Base-by-base conservation (phyloP, 2,329 filamentous ascomycete species). In the Botrytis fragariae region DNA sequence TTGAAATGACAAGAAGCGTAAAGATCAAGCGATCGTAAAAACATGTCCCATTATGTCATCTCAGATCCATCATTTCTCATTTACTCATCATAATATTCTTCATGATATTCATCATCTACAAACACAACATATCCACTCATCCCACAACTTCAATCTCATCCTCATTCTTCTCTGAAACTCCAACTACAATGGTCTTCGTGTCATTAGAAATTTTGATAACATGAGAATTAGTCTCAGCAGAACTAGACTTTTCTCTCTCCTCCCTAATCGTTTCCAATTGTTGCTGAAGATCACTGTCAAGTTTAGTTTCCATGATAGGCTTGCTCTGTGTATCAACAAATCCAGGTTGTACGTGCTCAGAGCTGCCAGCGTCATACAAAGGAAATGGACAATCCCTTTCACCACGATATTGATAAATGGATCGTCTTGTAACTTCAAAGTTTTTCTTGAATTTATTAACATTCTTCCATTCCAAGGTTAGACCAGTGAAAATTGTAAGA, bases 401-500 rank as follows among this genome's bases (percentile, higher is more conserved):
- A 45, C 62, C 42, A 20, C 25, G 32, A 8, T 69, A 74, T n/a
- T 51, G 44, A 65, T 14, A 48, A 9, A 44, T 20, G 3, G 29
- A 48, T 25, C 16, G 29, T 48, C 22, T 67, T 51, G 44, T 20
- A n/a, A 37, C 32, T 44, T 51, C 25, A 73, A 35, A 3, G 10
- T 61, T 61, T 20, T 76, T 51, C 67, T 81, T 80, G 79, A 84
- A 83, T 39, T 83, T 84, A 82, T 89, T 89, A 73, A 89, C 84
- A 76, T 81, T 86, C 79, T 84, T 87, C 88, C 88, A 90, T 80
- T 89, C 84, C 73, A 90, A 84, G 22, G 84, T 83, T 22, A 84
- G 75, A 0, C 84, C 83, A 1, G 85, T 86, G n/a, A 89, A 48
- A 10, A 79, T 74, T 1, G 6, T 86, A 14, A 90, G 72, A 12